A percentile compares a stretch with the other conserved stretches of the same genome.
Conservation (phyloP, 257 asterid genomes). For the Solanum medicagineum region DNA sequence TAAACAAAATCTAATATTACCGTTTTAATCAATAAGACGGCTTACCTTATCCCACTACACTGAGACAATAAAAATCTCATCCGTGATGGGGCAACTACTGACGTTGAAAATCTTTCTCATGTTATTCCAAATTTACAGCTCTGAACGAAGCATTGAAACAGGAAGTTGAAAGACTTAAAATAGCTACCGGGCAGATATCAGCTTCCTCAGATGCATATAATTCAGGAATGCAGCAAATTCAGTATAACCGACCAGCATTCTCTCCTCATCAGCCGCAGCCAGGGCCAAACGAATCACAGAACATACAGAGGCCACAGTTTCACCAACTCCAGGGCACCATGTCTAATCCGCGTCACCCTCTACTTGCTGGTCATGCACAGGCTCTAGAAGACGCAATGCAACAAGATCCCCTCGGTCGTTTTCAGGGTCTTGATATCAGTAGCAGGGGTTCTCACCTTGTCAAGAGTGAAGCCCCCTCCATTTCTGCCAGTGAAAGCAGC, state of each 20-base stretch:
- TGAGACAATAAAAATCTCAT: neutral
- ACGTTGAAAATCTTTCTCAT: neutral
- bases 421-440: constrained; percentile 44
- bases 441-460: constrained; percentile 31
- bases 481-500: constrained; percentile 64
- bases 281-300: constrained; percentile 30
- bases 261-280: constrained; percentile 43
- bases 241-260: constrained; percentile 45
- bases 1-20: neutral
- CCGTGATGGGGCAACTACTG: neutral
- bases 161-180: constrained; percentile 73
- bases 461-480: constrained; percentile 57
- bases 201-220: constrained; percentile 41
- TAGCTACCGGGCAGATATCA: constrained; percentile 71
- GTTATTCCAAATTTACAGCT: constrained; percentile 29
- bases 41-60: neutral
- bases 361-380: constrained; percentile 19
- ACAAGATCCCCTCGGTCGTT: constrained; percentile 49
- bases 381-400: constrained; percentile 24
- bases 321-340: constrained; percentile 40
- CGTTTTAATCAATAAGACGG: neutral
- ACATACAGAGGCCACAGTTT: constrained; percentile 50
- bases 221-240: constrained; percentile 53
- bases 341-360: constrained; percentile 34
- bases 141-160: constrained; percentile 79